phyloP scores from a whole-genome alignment of 2,329 filamentous ascomycete species.

The Ilyonectria sp. region DNA sequence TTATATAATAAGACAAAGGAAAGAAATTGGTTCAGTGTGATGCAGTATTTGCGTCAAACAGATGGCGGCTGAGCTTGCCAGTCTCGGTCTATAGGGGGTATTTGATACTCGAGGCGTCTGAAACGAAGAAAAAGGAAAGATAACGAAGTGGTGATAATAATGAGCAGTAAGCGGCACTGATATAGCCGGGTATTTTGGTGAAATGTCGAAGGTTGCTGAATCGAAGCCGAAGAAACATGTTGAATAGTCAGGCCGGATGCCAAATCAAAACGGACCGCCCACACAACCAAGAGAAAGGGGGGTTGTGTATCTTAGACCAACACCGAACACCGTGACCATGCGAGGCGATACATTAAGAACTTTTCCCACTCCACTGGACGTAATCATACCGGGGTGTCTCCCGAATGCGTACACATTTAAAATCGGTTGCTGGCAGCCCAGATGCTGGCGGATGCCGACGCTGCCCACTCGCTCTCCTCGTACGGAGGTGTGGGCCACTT shows the following conservation, averaged over 20 bases:
- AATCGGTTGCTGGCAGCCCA: slow-evolving; percentile 79
- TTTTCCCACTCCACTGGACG: slow-evolving; percentile 46
- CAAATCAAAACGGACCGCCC: slow-evolving; percentile 43
- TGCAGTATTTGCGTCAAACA: slow-evolving; percentile 50
- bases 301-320: slow-evolving; percentile 44
- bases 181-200: slow-evolving; percentile 50
- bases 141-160: slow-evolving; percentile 42
- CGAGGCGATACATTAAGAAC: slow-evolving; percentile 44
- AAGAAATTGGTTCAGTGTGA: slow-evolving; percentile 49
- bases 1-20: slow-evolving; percentile 51
- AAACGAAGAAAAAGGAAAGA: slow-evolving; percentile 43
- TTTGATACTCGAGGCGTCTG: slow-evolving; percentile 52
- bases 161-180: slow-evolving; percentile 42
- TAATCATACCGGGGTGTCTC: slow-evolving; percentile 40
- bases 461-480: slow-evolving; percentile 93
- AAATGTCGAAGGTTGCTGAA: slow-evolving; percentile 42
- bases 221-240: slow-evolving; percentile 48
- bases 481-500: slow-evolving; percentile 98
- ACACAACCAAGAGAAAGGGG: slow-evolving; percentile 39
- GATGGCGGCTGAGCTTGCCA: slow-evolving; percentile 49
- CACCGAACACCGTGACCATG: slow-evolving; percentile 51
- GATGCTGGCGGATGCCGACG: slow-evolving; percentile 85
- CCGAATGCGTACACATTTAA: slow-evolving; percentile 52
- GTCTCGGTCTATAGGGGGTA: slow-evolving; percentile 57
- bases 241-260: slow-evolving; percentile 48